phyloP scores from a whole-genome alignment of 495 filamentous ascomycete genomes.

The Pseudoneurospora amorphoporcata region DNA sequence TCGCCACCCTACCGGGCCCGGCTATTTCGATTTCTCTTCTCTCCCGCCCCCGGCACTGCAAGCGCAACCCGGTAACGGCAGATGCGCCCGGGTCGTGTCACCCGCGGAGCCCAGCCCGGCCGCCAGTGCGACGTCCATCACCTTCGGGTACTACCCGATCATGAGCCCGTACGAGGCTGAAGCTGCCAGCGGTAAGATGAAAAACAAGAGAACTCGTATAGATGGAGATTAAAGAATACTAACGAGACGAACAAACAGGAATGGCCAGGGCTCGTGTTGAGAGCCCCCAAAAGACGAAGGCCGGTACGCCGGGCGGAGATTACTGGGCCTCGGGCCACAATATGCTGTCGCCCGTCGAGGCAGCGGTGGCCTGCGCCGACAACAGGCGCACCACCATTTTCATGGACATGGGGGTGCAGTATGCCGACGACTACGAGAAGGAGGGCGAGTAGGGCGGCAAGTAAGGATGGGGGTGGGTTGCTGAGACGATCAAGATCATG shows the following conservation, averaged over 20 bases:
- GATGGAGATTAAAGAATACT: background rate
- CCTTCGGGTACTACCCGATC: slow-evolving; percentile 6
- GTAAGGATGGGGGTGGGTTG: background rate
- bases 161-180: slow-evolving; percentile 16
- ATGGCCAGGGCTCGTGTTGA: background rate
- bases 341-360: background rate
- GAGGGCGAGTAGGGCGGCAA: background rate
- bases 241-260: background rate
- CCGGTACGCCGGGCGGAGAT: background rate
- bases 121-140: background rate
- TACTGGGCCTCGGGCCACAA: background rate
- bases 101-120: background rate
- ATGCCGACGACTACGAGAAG: background rate
- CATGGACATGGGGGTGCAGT: background rate
- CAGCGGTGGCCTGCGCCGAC: background rate
- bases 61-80: background rate
- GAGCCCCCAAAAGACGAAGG: background rate
- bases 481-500: background rate
- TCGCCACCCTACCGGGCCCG: background rate
- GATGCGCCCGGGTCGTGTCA: background rate
- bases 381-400: background rate
- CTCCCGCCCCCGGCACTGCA: background rate
- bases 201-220: background rate
- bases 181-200: slow-evolving; percentile 1
- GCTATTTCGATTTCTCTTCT: background rate